Evolutionary conservation across 768 basidiomycete species (phyloP).

Genomic region (Xerocomus spinulosus): DNA sequence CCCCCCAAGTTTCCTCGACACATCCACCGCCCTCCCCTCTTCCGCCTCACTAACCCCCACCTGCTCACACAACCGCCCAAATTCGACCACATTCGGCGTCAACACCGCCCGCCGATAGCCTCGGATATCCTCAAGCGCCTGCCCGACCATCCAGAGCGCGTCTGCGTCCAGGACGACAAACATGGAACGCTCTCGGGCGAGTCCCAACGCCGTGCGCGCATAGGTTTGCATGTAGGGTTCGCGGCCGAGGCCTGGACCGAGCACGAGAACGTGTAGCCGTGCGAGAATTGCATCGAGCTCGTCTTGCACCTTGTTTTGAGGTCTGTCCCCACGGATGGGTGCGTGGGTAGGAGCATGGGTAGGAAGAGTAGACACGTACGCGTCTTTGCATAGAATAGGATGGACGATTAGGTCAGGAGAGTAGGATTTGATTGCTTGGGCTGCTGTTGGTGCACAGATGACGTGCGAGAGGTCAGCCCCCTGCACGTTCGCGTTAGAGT

Average conservation of each 20-base stretch:
- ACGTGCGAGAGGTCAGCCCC: conserved; percentile 77
- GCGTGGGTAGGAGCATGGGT: background rate
- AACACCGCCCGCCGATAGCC: conserved; percentile 87
- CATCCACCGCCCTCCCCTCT: conserved; percentile 56
- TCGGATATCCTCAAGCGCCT: conserved; percentile 65
- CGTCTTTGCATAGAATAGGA: conserved; percentile 72
- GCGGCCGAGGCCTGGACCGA: conserved; percentile 93
- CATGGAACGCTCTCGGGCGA: conserved; percentile 73
- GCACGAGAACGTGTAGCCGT: conserved; percentile 86
- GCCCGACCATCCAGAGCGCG: conserved; percentile 77
- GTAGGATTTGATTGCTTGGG: conserved; percentile 92
- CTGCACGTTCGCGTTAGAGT: background rate
- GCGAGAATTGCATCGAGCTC: conserved; percentile 66
- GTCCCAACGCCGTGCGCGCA: conserved; percentile 66
- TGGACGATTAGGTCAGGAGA: conserved; percentile 97
- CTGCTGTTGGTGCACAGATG: conserved; percentile 91
- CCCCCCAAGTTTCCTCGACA: conserved; percentile 77
- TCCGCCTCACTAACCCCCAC: conserved; percentile 55
- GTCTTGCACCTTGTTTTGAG: conserved; percentile 43
- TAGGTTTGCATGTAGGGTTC: conserved; percentile 85
- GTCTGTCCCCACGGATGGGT: conserved; percentile 29
- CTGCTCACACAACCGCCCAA: conserved; percentile 74
- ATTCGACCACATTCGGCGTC: conserved; percentile 94
- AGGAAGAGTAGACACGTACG: conserved; percentile 40
- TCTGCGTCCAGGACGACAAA: conserved; percentile 95